These are phyloP conservation scores for Seiridium cupressi DNA, from an alignment of 2,329 filamentous ascomycete genomes.

Conservation along the genomic window DNA sequence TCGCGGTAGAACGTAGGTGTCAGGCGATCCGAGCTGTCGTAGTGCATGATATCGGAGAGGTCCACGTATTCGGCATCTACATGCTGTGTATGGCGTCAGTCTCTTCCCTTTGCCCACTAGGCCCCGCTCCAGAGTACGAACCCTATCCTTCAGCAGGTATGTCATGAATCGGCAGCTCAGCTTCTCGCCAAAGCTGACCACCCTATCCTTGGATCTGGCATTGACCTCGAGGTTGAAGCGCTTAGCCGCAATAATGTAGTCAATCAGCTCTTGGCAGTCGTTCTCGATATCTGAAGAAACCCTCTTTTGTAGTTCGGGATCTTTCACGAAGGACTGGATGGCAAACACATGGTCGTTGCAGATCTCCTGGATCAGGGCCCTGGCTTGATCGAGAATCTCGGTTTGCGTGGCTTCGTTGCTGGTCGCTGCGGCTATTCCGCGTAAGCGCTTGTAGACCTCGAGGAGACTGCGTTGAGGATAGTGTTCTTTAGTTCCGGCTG, in stretches of 20 bases:
- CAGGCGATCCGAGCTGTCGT: slow-evolving; percentile 57
- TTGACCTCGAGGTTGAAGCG: slow-evolving; percentile 74
- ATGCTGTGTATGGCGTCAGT: slow-evolving; percentile 42
- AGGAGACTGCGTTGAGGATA: slow-evolving; percentile 43
- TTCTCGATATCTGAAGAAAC: slow-evolving; percentile 67
- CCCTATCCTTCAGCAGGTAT: slow-evolving; percentile 73
- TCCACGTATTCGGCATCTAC: slow-evolving; percentile 89
- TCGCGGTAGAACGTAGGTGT: slow-evolving; percentile 69
- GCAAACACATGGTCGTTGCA: slow-evolving; percentile 78
- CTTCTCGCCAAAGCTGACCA: slow-evolving; percentile 95
- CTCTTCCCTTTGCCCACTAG: background rate
- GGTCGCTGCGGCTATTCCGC: slow-evolving; percentile 50
- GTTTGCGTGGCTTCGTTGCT: slow-evolving; percentile 52
- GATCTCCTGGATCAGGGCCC: slow-evolving; percentile 75
- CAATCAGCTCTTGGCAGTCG: slow-evolving; percentile 79
- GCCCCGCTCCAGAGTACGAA: slow-evolving; percentile 26
- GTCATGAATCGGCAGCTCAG: slow-evolving; percentile 92
- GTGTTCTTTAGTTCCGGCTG: background rate
- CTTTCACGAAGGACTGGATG: slow-evolving; percentile 60
- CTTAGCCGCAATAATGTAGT: slow-evolving; percentile 65
- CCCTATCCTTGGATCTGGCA: slow-evolving; percentile 76
- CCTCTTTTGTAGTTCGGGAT: slow-evolving; percentile 52
- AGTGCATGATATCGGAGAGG: slow-evolving; percentile 77
- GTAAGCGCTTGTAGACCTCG: slow-evolving; percentile 58
- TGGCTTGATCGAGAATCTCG: slow-evolving; percentile 62